phyloP scores from a whole-genome alignment of 805 yeast genomes.

The Candida bentonensis region DNA sequence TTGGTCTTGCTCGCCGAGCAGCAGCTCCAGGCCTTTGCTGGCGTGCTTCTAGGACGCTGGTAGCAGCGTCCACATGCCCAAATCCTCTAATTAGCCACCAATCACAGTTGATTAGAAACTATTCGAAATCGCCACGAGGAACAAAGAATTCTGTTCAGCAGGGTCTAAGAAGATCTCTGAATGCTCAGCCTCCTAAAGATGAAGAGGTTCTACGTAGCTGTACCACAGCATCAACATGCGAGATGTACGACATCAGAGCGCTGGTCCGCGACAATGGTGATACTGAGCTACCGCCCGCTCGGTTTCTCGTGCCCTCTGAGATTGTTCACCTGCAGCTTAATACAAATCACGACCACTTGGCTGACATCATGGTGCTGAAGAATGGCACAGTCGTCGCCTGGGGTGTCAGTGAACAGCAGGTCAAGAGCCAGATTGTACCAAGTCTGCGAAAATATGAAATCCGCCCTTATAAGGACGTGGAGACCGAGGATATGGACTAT shows the following conservation, averaged over 20 bases:
- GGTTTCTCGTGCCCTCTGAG: slow-evolving; percentile 47
- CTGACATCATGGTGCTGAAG: slow-evolving; percentile 53
- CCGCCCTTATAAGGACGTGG: slow-evolving; percentile 34
- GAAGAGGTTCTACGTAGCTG: slow-evolving; percentile 25
- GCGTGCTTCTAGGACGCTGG: too few relatives aligned
- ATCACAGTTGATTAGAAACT: too few relatives aligned
- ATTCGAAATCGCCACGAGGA: neutral
- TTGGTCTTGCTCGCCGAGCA: too few relatives aligned
- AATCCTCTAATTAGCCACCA: too few relatives aligned
- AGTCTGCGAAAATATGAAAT: slow-evolving; percentile 35
- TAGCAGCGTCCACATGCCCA: too few relatives aligned
- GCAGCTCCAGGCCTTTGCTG: too few relatives aligned
- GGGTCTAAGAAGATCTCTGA: neutral
- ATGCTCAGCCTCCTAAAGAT: neutral
- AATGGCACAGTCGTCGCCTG: slow-evolving; percentile 78
- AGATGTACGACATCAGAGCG: slow-evolving; percentile 42
- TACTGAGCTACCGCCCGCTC: slow-evolving; percentile 23
- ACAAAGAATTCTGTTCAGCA: neutral
- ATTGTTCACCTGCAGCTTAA: slow-evolving; percentile 41
- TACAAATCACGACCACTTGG: slow-evolving; percentile 8
- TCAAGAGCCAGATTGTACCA: slow-evolving; percentile 30
- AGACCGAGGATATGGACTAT: slow-evolving; percentile 81
- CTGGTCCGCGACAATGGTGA: slow-evolving; percentile 28
- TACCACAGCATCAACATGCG: slow-evolving; percentile 61
- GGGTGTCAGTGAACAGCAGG: slow-evolving; percentile 53